phyloP scores from a whole-genome alignment of 768 basidiomycete genomes.

The Tremella mesenterica region DNA sequence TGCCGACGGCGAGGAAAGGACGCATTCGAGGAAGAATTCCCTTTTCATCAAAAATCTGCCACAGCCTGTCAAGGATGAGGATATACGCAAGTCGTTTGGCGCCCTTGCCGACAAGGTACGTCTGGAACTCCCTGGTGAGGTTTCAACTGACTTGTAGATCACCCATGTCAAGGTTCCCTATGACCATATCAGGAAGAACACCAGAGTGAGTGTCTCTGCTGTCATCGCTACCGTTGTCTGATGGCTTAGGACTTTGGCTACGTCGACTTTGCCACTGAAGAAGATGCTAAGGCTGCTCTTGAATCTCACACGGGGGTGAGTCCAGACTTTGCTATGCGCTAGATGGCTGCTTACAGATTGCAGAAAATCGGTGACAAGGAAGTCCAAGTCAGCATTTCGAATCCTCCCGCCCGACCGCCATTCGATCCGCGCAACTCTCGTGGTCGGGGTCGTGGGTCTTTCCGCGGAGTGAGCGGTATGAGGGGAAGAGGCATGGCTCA shows the following conservation, averaged over 20 bases:
- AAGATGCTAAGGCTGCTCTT: slow-evolving; percentile 69
- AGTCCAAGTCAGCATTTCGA: slow-evolving; percentile 32
- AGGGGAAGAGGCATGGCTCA: neutral
- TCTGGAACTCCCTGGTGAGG: no score
- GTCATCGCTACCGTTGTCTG: slow-evolving; percentile 1
- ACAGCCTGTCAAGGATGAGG: slow-evolving; percentile 17
- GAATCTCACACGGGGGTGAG: slow-evolving; percentile 65
- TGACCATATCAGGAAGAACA: slow-evolving; percentile 25
- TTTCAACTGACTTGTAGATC: slow-evolving; percentile 18
- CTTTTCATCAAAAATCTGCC: slow-evolving; percentile 32
- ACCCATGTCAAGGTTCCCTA: slow-evolving; percentile 30
- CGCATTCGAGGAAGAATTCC: slow-evolving; percentile 3
- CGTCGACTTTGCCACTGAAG: slow-evolving; percentile 83
- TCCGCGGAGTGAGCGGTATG: neutral
- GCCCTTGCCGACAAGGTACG: slow-evolving; percentile 19
- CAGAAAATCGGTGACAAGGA: slow-evolving; percentile 34
- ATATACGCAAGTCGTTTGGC: slow-evolving; percentile 15
- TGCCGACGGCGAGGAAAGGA: neutral
- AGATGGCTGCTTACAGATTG: neutral
- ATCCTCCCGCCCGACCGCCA: slow-evolving; percentile 23
- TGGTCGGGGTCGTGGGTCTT: slow-evolving; percentile 5
- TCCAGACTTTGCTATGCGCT: neutral
- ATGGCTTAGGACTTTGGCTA: slow-evolving; percentile 57
- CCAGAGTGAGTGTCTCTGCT: slow-evolving; percentile 16
- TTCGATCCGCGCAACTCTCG: neutral